These are phyloP conservation scores for Dryas integrifolia DNA, from an alignment of 331 rosid species.

Conservation along the genomic window DNA sequence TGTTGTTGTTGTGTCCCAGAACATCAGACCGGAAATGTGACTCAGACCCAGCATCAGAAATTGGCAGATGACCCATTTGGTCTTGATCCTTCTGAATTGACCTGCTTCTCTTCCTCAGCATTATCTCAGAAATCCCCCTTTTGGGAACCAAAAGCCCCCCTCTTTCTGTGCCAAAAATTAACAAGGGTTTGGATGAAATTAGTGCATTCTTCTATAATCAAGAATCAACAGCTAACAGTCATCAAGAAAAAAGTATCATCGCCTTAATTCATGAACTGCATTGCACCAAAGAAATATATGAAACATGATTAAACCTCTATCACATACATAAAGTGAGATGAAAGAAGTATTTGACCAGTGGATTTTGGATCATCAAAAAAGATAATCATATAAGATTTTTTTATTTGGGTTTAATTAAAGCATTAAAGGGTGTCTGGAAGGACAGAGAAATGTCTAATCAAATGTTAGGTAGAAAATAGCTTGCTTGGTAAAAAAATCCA, in stretches of 20 bases:
- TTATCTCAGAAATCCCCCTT: constrained; percentile 48
- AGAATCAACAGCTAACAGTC: constrained; percentile 2
- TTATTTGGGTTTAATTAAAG: constrained; percentile 13
- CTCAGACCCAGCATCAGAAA: constrained; percentile 51
- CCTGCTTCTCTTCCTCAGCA: constrained; percentile 79
- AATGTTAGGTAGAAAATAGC: constrained; percentile 11
- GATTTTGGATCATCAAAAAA: background rate
- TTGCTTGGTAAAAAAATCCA: constrained; percentile 26
- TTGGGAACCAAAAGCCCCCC: constrained; percentile 27
- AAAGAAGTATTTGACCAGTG: constrained; percentile 20
- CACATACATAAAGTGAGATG: constrained; percentile 22
- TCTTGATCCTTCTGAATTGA: constrained; percentile 67
- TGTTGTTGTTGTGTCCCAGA: constrained; percentile 34
- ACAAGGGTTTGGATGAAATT: constrained; percentile 7
- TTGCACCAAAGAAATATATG: background rate
- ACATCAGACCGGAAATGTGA: constrained; percentile 42
- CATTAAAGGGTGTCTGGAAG: constrained; percentile 27
- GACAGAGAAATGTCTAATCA: constrained; percentile 30
- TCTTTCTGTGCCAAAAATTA: constrained; percentile 24
- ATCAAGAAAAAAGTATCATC: constrained; percentile 13
- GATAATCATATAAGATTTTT: background rate
- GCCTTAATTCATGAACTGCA: constrained; percentile 14
- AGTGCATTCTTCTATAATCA: constrained; percentile 12
- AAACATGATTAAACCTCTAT: constrained; percentile 16
- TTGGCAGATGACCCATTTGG: constrained; percentile 44